These are phyloP conservation scores for Cryphonectria nitschkei DNA, from an alignment of 2,329 filamentous ascomycete species.

Conservation along the genomic window DNA sequence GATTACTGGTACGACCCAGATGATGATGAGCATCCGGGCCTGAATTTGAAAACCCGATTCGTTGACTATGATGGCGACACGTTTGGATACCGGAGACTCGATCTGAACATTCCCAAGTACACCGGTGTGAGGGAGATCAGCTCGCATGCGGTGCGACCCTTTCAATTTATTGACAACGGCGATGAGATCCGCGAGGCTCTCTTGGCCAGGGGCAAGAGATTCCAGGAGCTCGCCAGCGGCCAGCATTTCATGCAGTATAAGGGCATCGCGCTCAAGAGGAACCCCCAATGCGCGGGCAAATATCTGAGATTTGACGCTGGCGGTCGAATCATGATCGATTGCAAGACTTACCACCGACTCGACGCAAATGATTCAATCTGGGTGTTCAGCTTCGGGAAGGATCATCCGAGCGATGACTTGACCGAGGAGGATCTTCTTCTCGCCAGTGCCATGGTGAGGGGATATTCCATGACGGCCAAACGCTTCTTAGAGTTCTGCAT, in stretches of 20 bases:
- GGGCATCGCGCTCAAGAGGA: constrained; percentile 34
- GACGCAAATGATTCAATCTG: constrained; percentile 35
- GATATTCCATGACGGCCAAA: constrained; percentile 39
- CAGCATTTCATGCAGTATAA: constrained; percentile 41
- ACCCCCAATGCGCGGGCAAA: constrained; percentile 15
- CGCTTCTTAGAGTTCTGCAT: constrained; percentile 38
- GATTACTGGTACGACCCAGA: constrained; percentile 37
- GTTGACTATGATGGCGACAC: constrained; percentile 43
- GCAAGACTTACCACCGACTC: constrained; percentile 39
- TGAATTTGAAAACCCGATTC: constrained; percentile 35
- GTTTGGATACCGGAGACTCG: constrained; percentile 35
- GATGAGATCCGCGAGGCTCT: constrained; percentile 32
- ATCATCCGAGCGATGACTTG: constrained; percentile 31
- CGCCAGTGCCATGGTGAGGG: constrained; percentile 35
- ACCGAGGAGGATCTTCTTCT: constrained; percentile 36
- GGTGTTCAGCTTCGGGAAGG: constrained; percentile 30
- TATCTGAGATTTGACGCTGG: constrained; percentile 34
- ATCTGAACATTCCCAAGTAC: constrained; percentile 37
- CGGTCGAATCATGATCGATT: constrained; percentile 43
- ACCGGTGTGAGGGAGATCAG: constrained; percentile 34
- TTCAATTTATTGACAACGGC: constrained; percentile 36
- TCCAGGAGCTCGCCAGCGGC: constrained; percentile 38
- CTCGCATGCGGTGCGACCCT: constrained; percentile 37
- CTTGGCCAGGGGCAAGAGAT: constrained; percentile 39
- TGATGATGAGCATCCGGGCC: constrained; percentile 30